Conservation (phyloP, 2,329 filamentous ascomycete genomes). For the Claviceps purpurea region DNA sequence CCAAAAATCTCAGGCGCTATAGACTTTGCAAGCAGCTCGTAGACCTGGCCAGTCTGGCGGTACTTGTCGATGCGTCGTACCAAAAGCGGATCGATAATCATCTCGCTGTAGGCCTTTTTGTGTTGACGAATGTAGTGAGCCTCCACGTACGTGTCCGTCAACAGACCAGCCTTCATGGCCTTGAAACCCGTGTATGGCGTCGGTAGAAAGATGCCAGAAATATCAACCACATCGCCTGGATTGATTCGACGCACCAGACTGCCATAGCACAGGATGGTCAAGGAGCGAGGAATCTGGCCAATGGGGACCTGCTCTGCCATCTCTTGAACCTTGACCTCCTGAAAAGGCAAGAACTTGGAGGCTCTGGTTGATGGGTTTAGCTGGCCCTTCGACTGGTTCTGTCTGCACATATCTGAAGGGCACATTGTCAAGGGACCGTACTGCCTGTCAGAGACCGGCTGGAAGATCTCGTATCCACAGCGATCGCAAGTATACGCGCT, state of each 20-base stretch:
- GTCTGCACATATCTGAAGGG: slow-evolving; percentile 77
- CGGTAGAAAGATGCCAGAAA: slow-evolving; percentile 89
- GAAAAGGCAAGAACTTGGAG: slow-evolving; percentile 93
- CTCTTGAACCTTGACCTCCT: slow-evolving; percentile 97
- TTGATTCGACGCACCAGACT: slow-evolving; percentile 75
- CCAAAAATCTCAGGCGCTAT: slow-evolving; percentile 97
- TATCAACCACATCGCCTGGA: slow-evolving; percentile 86
- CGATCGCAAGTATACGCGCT: slow-evolving; percentile 96
- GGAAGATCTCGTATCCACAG: slow-evolving; percentile 94
- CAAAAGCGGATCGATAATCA: slow-evolving; percentile 68
- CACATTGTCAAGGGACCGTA: slow-evolving; percentile 80
- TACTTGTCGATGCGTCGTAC: slow-evolving; percentile 77
- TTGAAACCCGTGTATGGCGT: slow-evolving; percentile 99
- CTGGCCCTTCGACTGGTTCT: slow-evolving; percentile 85
- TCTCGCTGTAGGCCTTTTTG: slow-evolving; percentile 95
- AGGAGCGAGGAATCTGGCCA: slow-evolving; percentile 83
- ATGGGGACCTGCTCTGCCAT: slow-evolving; percentile 99
- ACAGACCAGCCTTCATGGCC: slow-evolving; percentile 86
- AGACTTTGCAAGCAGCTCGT: slow-evolving; percentile 88
- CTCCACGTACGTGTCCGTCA: slow-evolving; percentile 95
- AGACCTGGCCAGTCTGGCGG: slow-evolving; percentile 76
- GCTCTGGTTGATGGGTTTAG: slow-evolving; percentile 89
- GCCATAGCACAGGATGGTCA: slow-evolving; percentile 84
- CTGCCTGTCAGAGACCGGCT: slow-evolving; percentile 82
- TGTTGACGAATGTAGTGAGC: slow-evolving; percentile 89